Evolutionary conservation across 1,139 yeast species (phyloP), one percentile per base, ranked within the genome.

Genomic region (Sugiyamaella japonica): DNA sequence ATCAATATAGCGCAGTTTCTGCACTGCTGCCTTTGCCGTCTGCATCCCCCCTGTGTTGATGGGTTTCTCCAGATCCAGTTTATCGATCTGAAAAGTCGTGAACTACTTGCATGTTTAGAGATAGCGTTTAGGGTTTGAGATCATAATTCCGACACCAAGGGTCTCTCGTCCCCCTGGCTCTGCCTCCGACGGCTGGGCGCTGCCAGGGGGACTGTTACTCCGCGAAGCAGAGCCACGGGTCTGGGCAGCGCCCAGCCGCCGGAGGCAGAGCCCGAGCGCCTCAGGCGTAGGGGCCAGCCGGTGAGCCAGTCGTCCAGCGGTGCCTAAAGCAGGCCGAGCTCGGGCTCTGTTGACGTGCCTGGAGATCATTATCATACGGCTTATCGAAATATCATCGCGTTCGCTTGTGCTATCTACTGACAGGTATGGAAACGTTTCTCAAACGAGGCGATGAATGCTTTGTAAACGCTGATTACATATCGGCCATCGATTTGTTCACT

Each of bases 1-100:
- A 44, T 61, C 64, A n/a, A 56, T 58, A 48, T 52, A 61, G 13
- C 64, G 55, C 43, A 60, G 42, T 16, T 28, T 38, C 28, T 34
- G 43, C 10, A 23, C 50, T 7, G 44, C 50, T 38, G 12, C 42
- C 31, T 28, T 47, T 3, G 44, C 50, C 13, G 29, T 37, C 23
- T 47, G 50, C 50, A 47, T 47, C n/a, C 16, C 34, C 25, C 25
- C 38, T 29, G n/a, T 43, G 12, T 42, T 36, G n/a, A 8, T 42
- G 3, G 28, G 5, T 45, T 5, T 13, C 1, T 16, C 17, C 10
- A 12, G 16, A 32, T 23, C 25, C n/a, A 9, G 10, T 7, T 12
- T 16, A 7, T 7, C 28, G 6, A 16, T 7, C 15, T 38, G 16
- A 38, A 38, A 16, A 38, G 41, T 38, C 41, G 25, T 17, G 41